Evolutionary conservation across 1,139 yeast genomes (phyloP), one percentile per base, ranked within the genome.

Genomic region (Kodamaea alishanica): DNA sequence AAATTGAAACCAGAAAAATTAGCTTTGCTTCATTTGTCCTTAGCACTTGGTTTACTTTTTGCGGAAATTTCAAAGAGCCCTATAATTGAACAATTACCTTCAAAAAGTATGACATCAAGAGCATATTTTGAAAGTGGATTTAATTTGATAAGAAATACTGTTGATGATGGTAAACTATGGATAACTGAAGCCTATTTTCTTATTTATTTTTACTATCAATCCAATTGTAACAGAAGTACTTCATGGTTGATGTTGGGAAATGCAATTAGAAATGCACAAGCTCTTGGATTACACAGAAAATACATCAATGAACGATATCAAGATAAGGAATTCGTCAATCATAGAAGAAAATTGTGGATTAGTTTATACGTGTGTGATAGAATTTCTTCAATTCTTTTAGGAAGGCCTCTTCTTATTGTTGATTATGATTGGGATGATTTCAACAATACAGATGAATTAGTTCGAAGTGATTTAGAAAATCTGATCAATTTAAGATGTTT

Each of bases 361-460:
- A 58, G 65, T 32, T 50, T 71, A 23, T 71, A 63, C 43, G 61
- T 68, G 6, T 56, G 63, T 44, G 77, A 72, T 44, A 49, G 73
- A 23, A 50, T 68, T 9, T 53, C 65, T 8, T 65, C 75, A 6
- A 50, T 66, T 8, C 53, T 61, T 25, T 43, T 72, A 30, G 77
- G 77, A 4, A 51, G 76, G 24, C 70, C 76, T 1, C 46, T 70
- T 32, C 54, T 66, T 1, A 67, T 72, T 24, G 55, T 54, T 34
- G 69, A 67, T 37, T 51, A 58, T 30, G 75, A 69, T 30, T 67
- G 73, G 71, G 75, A 70, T 44, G 75, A 69, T 41, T 47, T 45
- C 28, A 37, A 44, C 8, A 38, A 39, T 29, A 30, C 33, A 6
- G 47, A 47, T 1, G 47, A 44, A 24, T 34, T 48, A 22, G 33